phyloP scores from a whole-genome alignment of 75 land plant genomes.

The Chamaecyparis obtusa region DNA sequence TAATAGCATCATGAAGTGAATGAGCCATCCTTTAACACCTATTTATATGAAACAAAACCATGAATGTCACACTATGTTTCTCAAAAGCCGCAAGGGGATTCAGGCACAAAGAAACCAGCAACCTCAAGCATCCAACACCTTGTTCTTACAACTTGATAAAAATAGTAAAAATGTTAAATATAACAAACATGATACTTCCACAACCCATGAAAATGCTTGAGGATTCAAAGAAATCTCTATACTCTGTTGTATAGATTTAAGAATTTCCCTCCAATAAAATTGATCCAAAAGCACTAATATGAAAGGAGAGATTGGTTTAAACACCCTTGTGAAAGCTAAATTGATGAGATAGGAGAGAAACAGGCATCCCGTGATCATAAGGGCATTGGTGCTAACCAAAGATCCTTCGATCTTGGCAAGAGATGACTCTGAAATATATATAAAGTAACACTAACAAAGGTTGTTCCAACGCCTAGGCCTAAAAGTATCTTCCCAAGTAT shows the following conservation, averaged over 20 bases:
- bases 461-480: constrained; percentile 79
- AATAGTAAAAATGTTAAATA: background rate
- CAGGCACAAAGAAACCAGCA: constrained; percentile 42
- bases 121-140: constrained; percentile 61
- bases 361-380: constrained; percentile 85
- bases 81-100: constrained; percentile 55
- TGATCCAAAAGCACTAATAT: too few relatives aligned
- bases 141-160: constrained; percentile 40
- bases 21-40: too few relatives aligned
- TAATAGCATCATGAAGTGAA: too few relatives aligned
- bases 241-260: background rate
- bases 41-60: too few relatives aligned
- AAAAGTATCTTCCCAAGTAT: constrained; percentile 70
- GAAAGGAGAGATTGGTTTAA: too few relatives aligned
- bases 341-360: constrained; percentile 76
- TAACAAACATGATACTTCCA: background rate
- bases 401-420: constrained; percentile 78
- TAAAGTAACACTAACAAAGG: constrained; percentile 79
- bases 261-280: background rate
- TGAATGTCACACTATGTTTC: too few relatives aligned
- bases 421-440: constrained; percentile 88
- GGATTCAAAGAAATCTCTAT: background rate
- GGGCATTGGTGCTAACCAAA: constrained; percentile 68
- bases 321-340: constrained; percentile 80
- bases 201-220: background rate